Evolutionary conservation across 177 flowering plant species (phyloP).

Genomic region (Tripterygium wilfordii): DNA sequence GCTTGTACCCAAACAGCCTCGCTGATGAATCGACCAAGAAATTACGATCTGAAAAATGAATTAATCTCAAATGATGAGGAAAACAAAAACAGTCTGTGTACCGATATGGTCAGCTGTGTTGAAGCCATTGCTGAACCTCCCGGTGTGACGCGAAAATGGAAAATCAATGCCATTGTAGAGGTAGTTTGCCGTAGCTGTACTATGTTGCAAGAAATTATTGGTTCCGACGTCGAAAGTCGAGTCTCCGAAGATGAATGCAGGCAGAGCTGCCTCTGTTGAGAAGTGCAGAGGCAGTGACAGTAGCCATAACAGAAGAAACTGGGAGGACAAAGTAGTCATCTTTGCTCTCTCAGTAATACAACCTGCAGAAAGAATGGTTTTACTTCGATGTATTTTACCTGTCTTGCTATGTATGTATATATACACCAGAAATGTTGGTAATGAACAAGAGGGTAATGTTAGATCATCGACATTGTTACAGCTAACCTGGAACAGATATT

Average conservation of each 20-base stretch:
- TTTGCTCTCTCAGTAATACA: neutral
- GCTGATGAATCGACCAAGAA: conserved; percentile 12
- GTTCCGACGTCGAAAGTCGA: conserved; percentile 46
- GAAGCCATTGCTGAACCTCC: conserved; percentile 50
- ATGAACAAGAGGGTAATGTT: conserved; percentile 1
- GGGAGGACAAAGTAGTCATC: neutral
- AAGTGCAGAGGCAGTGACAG: neutral
- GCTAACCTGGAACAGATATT: too few relatives aligned
- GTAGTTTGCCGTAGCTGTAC: conserved; percentile 23
- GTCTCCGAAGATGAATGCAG: conserved; percentile 36
- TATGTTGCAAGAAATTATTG: conserved; percentile 17
- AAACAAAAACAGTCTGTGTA: neutral
- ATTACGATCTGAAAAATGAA: too few relatives aligned
- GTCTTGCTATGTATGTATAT: neutral
- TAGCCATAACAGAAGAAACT: neutral
- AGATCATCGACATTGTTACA: neutral
- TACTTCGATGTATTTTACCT: neutral
- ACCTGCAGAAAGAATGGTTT: neutral
- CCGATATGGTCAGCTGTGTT: conserved; percentile 39
- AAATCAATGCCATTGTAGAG: conserved; percentile 37
- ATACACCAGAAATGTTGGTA: neutral
- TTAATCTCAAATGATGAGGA: too few relatives aligned
- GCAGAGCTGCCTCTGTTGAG: neutral
- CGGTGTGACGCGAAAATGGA: conserved; percentile 25
- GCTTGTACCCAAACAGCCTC: conserved; percentile 18